phyloP scores from a whole-genome alignment of 345 rosid species.

The Linum lewisii region DNA sequence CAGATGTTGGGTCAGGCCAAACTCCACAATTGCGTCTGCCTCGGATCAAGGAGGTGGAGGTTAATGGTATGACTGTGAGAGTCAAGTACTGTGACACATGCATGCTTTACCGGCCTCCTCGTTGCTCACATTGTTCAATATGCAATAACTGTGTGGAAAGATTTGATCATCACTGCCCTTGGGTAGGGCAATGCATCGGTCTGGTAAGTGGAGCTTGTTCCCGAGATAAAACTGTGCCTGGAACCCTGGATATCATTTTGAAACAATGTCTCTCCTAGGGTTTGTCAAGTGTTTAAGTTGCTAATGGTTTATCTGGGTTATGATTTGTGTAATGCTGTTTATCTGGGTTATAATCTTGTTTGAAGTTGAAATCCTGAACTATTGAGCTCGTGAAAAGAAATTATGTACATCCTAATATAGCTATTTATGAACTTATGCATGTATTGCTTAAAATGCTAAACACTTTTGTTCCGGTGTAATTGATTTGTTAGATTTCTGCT shows the following conservation, averaged over 20 bases:
- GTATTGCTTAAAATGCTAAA: background rate
- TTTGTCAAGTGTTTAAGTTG: background rate
- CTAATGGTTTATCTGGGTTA: background rate
- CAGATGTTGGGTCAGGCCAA: constrained; percentile 25
- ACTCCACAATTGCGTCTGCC: constrained; percentile 28
- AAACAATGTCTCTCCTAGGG: no score
- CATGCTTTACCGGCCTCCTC: constrained; percentile 33
- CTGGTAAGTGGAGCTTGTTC: constrained; percentile 16
- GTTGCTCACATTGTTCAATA: constrained; percentile 31
- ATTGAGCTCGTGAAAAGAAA: background rate
- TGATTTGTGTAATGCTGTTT: background rate
- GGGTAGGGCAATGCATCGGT: constrained; percentile 32
- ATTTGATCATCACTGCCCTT: constrained; percentile 32
- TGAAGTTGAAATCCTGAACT: background rate
- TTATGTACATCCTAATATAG: background rate
- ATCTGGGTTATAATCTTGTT: background rate
- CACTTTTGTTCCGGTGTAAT: background rate
- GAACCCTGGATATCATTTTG: no score
- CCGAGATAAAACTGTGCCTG: background rate
- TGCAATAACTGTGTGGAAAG: constrained; percentile 29
- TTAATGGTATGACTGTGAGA: constrained; percentile 19
- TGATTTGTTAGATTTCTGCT: background rate
- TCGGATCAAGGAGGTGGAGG: constrained; percentile 24
- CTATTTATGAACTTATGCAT: background rate
- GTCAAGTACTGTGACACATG: constrained; percentile 29